Conservation (phyloP, 1,284 basidiomycete genomes). For the Caloboletus firmus region DNA sequence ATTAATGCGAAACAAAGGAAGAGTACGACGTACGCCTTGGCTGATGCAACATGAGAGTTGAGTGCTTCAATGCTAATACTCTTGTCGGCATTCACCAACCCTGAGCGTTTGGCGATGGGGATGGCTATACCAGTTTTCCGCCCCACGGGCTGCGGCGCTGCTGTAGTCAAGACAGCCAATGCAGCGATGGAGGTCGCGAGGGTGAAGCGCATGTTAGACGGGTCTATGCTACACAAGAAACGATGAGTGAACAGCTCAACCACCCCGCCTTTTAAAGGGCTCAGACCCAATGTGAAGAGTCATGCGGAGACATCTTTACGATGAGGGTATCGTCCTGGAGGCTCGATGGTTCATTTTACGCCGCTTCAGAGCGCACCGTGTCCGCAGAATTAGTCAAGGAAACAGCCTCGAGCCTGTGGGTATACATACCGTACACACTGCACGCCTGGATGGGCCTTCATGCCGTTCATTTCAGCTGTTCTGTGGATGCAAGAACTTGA, state of each 20-base stretch:
- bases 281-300: neutral
- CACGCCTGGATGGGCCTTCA: too few relatives aligned
- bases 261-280: constrained; percentile 2
- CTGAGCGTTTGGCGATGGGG: constrained; percentile 18
- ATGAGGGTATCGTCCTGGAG: neutral
- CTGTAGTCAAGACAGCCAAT: constrained; percentile 8
- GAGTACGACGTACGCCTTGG: constrained; percentile 13
- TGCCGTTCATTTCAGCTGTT: neutral
- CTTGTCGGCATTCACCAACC: constrained; percentile 11
- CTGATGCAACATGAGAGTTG: constrained; percentile 11
- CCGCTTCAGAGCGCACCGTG: neutral
- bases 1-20: neutral
- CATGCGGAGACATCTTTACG: neutral
- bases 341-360: neutral
- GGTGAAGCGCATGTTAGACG: constrained; percentile 9
- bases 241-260: neutral
- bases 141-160: neutral
- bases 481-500: neutral
- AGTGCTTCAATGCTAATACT: constrained; percentile 12
- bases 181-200: neutral
- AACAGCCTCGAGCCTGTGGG: neutral
- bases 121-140: neutral
- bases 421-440: neutral
- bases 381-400: neutral
- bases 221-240: neutral